Conservation (phyloP, 2,329 filamentous ascomycete species). For the Coniochaeta prunicola region DNA sequence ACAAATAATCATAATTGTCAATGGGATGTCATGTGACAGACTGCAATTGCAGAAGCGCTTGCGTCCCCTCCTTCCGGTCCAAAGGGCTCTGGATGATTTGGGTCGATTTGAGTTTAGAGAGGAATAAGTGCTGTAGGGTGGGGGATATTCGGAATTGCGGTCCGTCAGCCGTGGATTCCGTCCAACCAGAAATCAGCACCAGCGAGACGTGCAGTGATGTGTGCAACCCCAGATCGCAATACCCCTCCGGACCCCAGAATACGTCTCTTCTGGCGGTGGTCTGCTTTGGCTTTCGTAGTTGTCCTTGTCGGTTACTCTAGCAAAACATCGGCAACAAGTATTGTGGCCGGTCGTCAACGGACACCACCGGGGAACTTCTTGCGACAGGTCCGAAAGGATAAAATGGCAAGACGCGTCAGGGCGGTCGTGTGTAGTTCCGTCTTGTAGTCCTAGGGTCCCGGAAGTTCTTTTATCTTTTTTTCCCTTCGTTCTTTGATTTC, state of each 20-base stretch:
- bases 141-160: slow-evolving; percentile 1
- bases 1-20: background rate
- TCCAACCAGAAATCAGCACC: background rate
- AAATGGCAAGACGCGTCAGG: background rate
- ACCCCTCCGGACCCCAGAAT: background rate
- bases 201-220: background rate
- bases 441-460: background rate
- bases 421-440: background rate
- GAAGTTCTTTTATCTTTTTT: background rate
- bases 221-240: background rate
- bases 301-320: background rate
- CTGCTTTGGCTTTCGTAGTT: background rate
- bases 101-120: background rate
- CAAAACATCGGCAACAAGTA: background rate
- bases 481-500: too few species aligned
- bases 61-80: background rate
- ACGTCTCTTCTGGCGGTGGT: background rate
- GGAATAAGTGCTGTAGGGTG: background rate
- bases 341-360: background rate
- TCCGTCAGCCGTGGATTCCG: background rate
- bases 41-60: background rate
- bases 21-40: background rate
- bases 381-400: background rate
- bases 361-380: background rate
- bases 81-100: background rate